Evolutionary conservation across 768 basidiomycete species (phyloP).

Genomic region (Lactarius pseudohatsudake): DNA sequence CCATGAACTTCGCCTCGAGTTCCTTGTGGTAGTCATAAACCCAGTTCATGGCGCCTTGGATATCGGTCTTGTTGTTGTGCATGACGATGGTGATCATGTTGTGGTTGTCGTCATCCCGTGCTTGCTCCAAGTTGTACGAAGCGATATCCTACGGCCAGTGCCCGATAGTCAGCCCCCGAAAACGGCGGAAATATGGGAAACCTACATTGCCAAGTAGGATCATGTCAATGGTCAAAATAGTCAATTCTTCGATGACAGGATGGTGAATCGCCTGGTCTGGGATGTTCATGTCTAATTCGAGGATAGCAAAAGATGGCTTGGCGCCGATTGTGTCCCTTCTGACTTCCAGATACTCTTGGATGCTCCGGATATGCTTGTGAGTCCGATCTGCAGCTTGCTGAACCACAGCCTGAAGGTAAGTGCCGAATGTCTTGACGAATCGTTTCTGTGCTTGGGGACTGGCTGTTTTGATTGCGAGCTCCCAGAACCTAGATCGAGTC

Average conservation of each 20-base stretch:
- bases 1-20: slow-evolving; percentile 36
- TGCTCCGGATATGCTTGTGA: slow-evolving; percentile 21
- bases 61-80: slow-evolving; percentile 39
- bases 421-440: slow-evolving; percentile 28
- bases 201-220: slow-evolving; percentile 28
- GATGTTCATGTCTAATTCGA: slow-evolving; percentile 25
- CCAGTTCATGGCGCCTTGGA: slow-evolving; percentile 40
- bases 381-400: slow-evolving; percentile 27
- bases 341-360: slow-evolving; percentile 28
- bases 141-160: slow-evolving; percentile 32
- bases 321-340: slow-evolving; percentile 27
- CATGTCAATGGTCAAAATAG: slow-evolving; percentile 27
- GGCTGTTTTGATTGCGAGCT: slow-evolving; percentile 28
- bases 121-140: slow-evolving; percentile 39
- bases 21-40: slow-evolving; percentile 35
- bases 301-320: slow-evolving; percentile 28
- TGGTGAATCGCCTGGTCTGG: slow-evolving; percentile 25
- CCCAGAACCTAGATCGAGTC: slow-evolving; percentile 29
- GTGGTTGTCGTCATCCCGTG: slow-evolving; percentile 40
- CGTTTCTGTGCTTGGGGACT: slow-evolving; percentile 25
- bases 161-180: background rate
- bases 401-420: slow-evolving; percentile 27
- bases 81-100: slow-evolving; percentile 47
- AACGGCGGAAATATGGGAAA: background rate
- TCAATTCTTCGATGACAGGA: slow-evolving; percentile 20